Evolutionary conservation across 805 yeast genomes (phyloP), one percentile per base, ranked within the genome.

Genomic region (Torulaspora maleeae): DNA sequence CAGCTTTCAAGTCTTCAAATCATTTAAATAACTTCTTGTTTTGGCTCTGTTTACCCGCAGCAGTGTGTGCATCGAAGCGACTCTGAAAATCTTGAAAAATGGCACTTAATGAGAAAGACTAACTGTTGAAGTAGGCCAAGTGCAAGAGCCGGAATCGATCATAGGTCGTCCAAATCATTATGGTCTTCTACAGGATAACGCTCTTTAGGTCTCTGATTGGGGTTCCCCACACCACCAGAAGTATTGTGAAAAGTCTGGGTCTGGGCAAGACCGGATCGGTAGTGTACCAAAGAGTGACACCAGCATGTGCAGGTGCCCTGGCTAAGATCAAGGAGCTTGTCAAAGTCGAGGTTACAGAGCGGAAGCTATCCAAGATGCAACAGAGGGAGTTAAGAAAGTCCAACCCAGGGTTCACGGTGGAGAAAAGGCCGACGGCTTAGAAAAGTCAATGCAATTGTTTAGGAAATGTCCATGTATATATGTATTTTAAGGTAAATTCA

Each of bases 141-240:
- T 11, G 38, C 30, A 10, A 17, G 35, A 17, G 15, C 10, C 15
- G n/a, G 17, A 6, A 13, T n/a, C 19, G 1, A 15, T 36, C 38
- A 6, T 24, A 19, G 27, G 13, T 4, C 27, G 15, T 20, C 10
- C 19, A 13, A 13, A 10, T 13, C 15, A 30, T 4, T 27, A 69
- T 69, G 73, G 68, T 61, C 12, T 81, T 62, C 61, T 82, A 76
- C 68, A 80, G 84, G 64, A 78, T 89, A 46, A 81, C 89, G 16
- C 88, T 88, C 58, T 69, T 75, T 42, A 78, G 95, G 62, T 89
- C 97, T 2, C 75, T 88, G 5, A 89, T 91, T 50, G 96, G 96
- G 1, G 73, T 88, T 58, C 95, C 96, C 10, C 77, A 80, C 45
- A 67, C 72, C 35, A 76, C 77, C 47, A 78, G 83, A 52, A 76